Percentiles rank a stretch among this genome's conserved stretches.
Conservation (phyloP, 1,284 basidiomycete genomes). For the Paramarasmius palmivorus region DNA sequence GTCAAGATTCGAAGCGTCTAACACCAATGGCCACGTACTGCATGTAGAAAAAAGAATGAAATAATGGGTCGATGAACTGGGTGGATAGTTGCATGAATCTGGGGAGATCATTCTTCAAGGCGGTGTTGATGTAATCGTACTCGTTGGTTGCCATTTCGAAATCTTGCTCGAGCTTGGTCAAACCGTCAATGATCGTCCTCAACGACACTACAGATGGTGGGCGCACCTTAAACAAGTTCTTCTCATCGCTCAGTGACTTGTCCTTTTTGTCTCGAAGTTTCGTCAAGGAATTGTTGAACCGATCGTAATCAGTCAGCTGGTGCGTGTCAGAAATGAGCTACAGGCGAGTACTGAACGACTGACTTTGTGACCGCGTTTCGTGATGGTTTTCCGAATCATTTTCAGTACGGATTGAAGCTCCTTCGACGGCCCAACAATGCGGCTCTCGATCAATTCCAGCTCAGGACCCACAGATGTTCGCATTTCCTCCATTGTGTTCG, state of each 20-base stretch:
- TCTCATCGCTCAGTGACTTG: slow-evolving; percentile 90
- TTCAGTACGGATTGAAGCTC: slow-evolving; percentile 90
- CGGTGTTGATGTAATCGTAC: slow-evolving; percentile 95
- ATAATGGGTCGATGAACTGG: slow-evolving; percentile 93
- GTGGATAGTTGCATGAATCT: slow-evolving; percentile 87
- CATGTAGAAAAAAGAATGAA: slow-evolving; percentile 99
- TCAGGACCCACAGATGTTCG: slow-evolving; percentile 82
- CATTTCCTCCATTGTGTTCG: slow-evolving; percentile 82
- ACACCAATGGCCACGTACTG: slow-evolving; percentile 73
- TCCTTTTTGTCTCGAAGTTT: slow-evolving; percentile 98
- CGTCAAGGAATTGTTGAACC: slow-evolving; percentile 92
- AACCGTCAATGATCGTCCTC: neutral
- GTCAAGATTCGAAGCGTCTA: neutral
- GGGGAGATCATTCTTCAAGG: slow-evolving; percentile 92
- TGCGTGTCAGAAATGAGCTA: slow-evolving; percentile 7
- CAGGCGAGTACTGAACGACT: slow-evolving; percentile 14
- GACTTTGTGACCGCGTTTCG: slow-evolving; percentile 96
- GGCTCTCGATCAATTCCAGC: slow-evolving; percentile 91
- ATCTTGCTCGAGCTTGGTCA: slow-evolving; percentile 89
- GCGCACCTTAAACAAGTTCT: slow-evolving; percentile 89
- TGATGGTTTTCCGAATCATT: slow-evolving; percentile 89
- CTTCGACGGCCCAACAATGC: slow-evolving; percentile 85
- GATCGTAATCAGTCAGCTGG: slow-evolving; percentile 91
- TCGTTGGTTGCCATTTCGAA: slow-evolving; percentile 94
- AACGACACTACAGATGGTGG: neutral